Percentiles rank a stretch among this genome's conserved stretches.
Conservation (phyloP, 345 rosid species). For the Syzygium oleosum region DNA sequence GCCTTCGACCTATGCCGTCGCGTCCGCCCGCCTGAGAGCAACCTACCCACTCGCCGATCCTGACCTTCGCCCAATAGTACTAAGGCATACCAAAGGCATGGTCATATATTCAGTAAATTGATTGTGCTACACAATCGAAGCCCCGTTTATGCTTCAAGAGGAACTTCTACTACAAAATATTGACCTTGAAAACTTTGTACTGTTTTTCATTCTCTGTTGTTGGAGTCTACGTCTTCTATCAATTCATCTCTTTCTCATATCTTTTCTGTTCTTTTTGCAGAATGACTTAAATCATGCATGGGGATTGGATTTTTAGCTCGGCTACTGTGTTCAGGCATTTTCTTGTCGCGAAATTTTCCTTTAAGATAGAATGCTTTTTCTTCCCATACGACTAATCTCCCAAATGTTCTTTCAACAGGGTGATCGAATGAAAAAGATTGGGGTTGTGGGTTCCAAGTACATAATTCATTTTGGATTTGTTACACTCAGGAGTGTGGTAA, state of each 20-base stretch:
- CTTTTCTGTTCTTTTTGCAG: slow-evolving; percentile 13
- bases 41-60: too few relatives aligned
- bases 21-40: too few relatives aligned
- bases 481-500: slow-evolving; percentile 47
- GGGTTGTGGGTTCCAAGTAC: slow-evolving; percentile 71
- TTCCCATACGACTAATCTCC: background rate
- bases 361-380: background rate
- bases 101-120: background rate
- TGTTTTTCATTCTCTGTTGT: background rate
- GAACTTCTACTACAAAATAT: background rate
- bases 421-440: slow-evolving; percentile 55
- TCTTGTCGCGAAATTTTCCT: background rate
- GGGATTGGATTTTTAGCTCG: slow-evolving; percentile 75
- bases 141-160: background rate
- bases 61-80: background rate
- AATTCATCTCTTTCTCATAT: background rate
- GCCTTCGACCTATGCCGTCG: too few relatives aligned
- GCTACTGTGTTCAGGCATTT: slow-evolving; percentile 70
- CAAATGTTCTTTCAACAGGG: slow-evolving; percentile 31
- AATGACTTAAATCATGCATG: slow-evolving; percentile 70
- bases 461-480: slow-evolving; percentile 53
- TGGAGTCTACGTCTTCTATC: background rate
- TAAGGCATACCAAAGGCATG: background rate
- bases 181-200: background rate
- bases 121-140: background rate